phyloP scores from a whole-genome alignment of 305 asterid genomes.

The Fraxinus paxiana region DNA sequence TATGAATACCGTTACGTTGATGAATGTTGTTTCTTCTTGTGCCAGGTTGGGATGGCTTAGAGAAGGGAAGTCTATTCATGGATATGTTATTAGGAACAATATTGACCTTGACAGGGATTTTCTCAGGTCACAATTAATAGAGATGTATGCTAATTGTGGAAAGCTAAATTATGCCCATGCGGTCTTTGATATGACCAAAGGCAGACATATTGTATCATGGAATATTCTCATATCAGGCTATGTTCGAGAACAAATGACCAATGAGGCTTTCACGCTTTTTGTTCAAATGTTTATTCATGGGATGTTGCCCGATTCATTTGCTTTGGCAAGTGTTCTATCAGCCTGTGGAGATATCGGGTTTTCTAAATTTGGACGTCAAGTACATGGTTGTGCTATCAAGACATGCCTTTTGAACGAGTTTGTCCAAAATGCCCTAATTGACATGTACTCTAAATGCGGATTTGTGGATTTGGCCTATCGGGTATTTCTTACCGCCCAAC shows the following conservation, averaged over 20 bases:
- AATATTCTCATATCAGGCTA: conserved; percentile 81
- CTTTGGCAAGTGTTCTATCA: conserved; percentile 63
- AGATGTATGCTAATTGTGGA: conserved; percentile 73
- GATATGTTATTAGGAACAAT: conserved; percentile 44
- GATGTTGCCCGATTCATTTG: conserved; percentile 59
- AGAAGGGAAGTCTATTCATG: conserved; percentile 70
- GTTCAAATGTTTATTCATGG: conserved; percentile 53
- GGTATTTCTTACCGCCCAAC: conserved; percentile 37
- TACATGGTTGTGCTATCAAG: conserved; percentile 57
- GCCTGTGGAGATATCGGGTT: conserved; percentile 59
- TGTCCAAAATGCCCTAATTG: conserved; percentile 68
- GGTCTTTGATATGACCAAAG: conserved; percentile 42
- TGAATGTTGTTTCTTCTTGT: conserved; percentile 64
- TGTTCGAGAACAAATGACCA: conserved; percentile 45
- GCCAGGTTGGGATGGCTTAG: conserved; percentile 60
- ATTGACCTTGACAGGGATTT: conserved; percentile 45
- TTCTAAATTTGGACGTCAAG: conserved; percentile 53
- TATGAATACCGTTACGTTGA: conserved; percentile 60
- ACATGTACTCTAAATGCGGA: conserved; percentile 73
- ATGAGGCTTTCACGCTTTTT: conserved; percentile 60
- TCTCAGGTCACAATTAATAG: conserved; percentile 65
- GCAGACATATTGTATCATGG: conserved; percentile 59
- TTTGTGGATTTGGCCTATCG: conserved; percentile 38
- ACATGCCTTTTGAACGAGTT: conserved; percentile 48
- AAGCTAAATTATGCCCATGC: conserved; percentile 37